Evolutionary conservation across 1,284 basidiomycete species (phyloP), one percentile per base, ranked within the genome.

Genomic region (Chalciporus sp.): DNA sequence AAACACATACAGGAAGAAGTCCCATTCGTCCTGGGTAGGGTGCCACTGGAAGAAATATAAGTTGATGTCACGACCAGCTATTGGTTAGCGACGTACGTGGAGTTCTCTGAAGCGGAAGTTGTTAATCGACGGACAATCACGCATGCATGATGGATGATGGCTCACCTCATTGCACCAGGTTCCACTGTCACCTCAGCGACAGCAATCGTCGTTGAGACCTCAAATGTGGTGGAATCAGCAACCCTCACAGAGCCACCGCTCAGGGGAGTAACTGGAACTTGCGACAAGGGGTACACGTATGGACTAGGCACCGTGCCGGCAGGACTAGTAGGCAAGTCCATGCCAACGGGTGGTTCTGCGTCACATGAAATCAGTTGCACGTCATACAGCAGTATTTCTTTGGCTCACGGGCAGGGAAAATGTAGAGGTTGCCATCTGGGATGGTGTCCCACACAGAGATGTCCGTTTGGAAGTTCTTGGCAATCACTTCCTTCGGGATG

Each of bases 11-110:
- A 52, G 43, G 58, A 70, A 84, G 71, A 81, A 85, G 53, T 74
- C 79, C 85, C 85, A 88, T 70, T 88, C 85, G 60, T 83, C 80
- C 65, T 85, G 76, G 39, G 83, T 88, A 7, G 86, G 86, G 66
- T 89, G 88, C 86, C 87, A 90, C 47, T 48, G 12, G n/a, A 1
- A 27, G 28, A n/a, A 16, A 16, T 0, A 14, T 48, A 27, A 50
- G 43, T 39, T 16, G 29, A 40, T 20, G 31, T 39, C 16, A 17
- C 20, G 31, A 40, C 7, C n/a, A 59, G 51, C 14, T 64, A 76
- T 73, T 61, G 74, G n/a, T n/a, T n/a, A n/a, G 72, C 55, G 74
- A 71, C 37, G 19, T 48, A 48, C 47, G 55, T 72, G 71, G 39
- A 73, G 60, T 61, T 83, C 80, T 41, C 81, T 81, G 49, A 53